Percentiles rank a stretch among this genome's conserved stretches.
Evolutionary conservation across 176 grass and related monocot species (phyloP).

Genomic region (Rhipidocladum racemiflorum): DNA sequence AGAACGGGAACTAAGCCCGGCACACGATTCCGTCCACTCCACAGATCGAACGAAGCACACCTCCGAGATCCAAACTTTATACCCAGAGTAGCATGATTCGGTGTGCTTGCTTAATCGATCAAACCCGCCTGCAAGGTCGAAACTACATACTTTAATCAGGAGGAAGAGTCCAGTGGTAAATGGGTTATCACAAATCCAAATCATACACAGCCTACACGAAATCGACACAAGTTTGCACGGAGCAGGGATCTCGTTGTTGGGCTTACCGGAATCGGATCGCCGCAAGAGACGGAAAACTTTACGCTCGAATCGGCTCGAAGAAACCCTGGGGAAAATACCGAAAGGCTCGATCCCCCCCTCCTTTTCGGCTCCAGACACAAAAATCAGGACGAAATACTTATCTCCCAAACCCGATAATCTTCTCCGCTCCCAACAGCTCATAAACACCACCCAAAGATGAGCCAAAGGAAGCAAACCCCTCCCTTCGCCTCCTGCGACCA

Average conservation of each 20-base stretch:
- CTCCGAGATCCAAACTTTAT: constrained; percentile 23
- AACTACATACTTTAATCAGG: not conserved
- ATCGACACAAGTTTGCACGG: not conserved
- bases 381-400: not conserved
- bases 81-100: not conserved
- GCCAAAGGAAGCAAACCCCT: not conserved
- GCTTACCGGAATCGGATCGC: not conserved
- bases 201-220: not conserved
- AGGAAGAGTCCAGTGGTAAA: not conserved
- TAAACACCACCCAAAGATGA: not conserved
- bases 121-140: constrained; percentile 21
- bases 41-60: not conserved
- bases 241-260: not conserved
- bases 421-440: not conserved
- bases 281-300: not conserved
- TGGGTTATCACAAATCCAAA: not conserved
- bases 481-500: not conserved
- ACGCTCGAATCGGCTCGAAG: not conserved
- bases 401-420: not conserved
- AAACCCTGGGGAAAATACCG: not conserved
- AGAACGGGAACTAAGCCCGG: not conserved
- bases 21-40: not conserved
- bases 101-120: not conserved
- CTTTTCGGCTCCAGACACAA: not conserved
- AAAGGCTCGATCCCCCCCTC: not conserved